Base-by-base conservation (phyloP, 345 rosid genomes). In the Erodium maritimum region DNA sequence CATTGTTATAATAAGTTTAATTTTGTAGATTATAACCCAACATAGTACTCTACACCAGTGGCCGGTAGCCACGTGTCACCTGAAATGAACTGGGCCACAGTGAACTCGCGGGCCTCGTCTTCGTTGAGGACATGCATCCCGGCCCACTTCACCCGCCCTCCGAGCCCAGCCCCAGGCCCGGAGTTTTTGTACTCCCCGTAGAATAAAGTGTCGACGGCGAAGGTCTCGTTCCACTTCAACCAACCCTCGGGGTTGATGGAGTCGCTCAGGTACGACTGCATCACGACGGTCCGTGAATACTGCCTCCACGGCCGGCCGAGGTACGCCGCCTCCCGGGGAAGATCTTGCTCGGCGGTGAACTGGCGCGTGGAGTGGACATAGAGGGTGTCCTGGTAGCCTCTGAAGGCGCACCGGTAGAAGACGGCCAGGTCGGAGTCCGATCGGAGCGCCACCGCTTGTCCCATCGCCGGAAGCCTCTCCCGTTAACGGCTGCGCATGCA, bases 271-370 rank as follows among this genome's bases (percentile, higher is more conserved):
- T 53, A 23, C 17, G 75, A 62, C 19, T 71, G 65, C 71, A 71
- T 71, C 13, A 71, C 23, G 18, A 71, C 19, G 11, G 75, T 71
- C 57, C 75, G 66, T 48, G 75, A 67, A 29, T 53, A 71, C 7
- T 58, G 59, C 20, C 60, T 67, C 75, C 75, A 71, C 4, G 75
- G 75, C 21, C 75, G 58, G 20, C 71, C 75, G n/a, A 71, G 75
- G 60, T 71, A 71, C n/a, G n/a, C n/a, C n/a, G n/a, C n/a, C n/a
- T n/a, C n/a, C n/a, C n/a, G n/a, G n/a, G n/a, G n/a, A n/a, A n/a
- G n/a, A n/a, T n/a, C n/a, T n/a, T n/a, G n/a, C n/a, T n/a, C n/a
- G n/a, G n/a, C n/a, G n/a, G n/a, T n/a, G n/a, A n/a, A n/a, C n/a
- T n/a, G n/a, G n/a, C n/a, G n/a, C n/a, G n/a, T n/a, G n/a, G n/a